These are phyloP conservation scores for Amaranthus tricolor DNA, from an alignment of 179 eudicot genomes.

Conservation along the genomic window DNA sequence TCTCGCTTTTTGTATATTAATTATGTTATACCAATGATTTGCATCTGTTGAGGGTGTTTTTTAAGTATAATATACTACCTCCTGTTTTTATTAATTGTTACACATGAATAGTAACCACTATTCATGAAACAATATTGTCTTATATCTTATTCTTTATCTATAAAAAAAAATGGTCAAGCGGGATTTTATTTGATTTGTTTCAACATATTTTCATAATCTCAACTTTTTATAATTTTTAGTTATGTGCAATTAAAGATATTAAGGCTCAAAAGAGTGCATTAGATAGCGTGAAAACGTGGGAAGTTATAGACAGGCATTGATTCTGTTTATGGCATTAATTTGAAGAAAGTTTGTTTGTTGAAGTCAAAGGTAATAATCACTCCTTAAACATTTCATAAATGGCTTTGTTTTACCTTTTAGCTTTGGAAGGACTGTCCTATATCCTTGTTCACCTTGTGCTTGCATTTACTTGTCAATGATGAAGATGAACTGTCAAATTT, in stretches of 20 bases:
- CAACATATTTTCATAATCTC: no score
- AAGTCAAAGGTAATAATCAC: neutral
- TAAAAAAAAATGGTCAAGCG: no score
- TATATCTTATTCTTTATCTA: no score
- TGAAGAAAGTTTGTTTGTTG: neutral
- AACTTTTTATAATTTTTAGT: no score
- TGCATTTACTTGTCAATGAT: neutral
- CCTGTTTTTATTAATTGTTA: no score
- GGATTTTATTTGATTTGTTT: no score
- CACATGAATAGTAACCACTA: no score
- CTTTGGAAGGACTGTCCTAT: neutral
- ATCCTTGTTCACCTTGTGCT: neutral
- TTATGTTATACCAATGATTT: neutral
- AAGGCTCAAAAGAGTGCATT: no score
- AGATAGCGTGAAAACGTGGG: no score
- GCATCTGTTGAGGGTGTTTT: neutral
- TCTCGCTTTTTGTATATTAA: neutral
- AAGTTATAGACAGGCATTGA: neutral
- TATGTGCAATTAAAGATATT: no score
- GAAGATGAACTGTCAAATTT: neutral
- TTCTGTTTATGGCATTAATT: neutral
- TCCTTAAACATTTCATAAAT: neutral
- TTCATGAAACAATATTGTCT: no score
- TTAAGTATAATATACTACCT: no score
- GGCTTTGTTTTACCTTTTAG: neutral